Conservation (phyloP, 768 basidiomycete genomes). For the Psilocybe tampanensis region DNA sequence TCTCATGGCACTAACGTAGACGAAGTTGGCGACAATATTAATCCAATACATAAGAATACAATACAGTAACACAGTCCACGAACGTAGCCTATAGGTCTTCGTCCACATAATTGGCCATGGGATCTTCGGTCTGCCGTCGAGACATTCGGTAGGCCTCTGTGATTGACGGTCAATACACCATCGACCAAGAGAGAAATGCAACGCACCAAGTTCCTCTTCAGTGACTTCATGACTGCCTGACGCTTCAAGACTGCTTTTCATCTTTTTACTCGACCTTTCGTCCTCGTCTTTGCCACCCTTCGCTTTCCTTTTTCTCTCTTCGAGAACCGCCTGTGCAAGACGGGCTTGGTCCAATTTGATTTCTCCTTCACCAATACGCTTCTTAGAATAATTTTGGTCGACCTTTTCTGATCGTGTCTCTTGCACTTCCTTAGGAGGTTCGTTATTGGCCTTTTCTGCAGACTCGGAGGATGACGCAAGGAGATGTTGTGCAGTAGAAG, state of each 20-base stretch:
- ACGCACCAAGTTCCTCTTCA: slow-evolving; percentile 83
- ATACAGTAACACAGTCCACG: slow-evolving; percentile 10
- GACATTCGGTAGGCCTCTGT: slow-evolving; percentile 92
- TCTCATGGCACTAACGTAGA: not conserved
- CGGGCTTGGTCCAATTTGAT: slow-evolving; percentile 72
- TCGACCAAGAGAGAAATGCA: slow-evolving; percentile 3
- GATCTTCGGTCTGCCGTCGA: slow-evolving; percentile 76
- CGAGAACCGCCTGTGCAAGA: slow-evolving; percentile 69
- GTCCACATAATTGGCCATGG: slow-evolving; percentile 93
- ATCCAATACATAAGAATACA: not conserved
- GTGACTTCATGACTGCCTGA: slow-evolving; percentile 75
- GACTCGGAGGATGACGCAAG: slow-evolving; percentile 46
- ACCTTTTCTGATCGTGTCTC: slow-evolving; percentile 35
- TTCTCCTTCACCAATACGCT: slow-evolving; percentile 80
- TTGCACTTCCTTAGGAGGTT: slow-evolving; percentile 21
- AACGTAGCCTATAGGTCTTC: slow-evolving; percentile 31
- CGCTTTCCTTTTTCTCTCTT: slow-evolving; percentile 80
- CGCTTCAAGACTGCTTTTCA: slow-evolving; percentile 48
- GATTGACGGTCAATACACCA: slow-evolving; percentile 4
- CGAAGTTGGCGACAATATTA: not conserved
- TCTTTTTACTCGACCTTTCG: slow-evolving; percentile 61
- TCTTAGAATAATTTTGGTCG: slow-evolving; percentile 78
- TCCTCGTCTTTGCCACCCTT: slow-evolving; percentile 55
- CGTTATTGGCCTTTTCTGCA: slow-evolving; percentile 22
- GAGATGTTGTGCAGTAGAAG: slow-evolving; percentile 74